Percentiles rank a stretch among this genome's conserved stretches.
Evolutionary conservation across 176 grass and related monocot species (phyloP).

Genomic region (Oryza punctata): DNA sequence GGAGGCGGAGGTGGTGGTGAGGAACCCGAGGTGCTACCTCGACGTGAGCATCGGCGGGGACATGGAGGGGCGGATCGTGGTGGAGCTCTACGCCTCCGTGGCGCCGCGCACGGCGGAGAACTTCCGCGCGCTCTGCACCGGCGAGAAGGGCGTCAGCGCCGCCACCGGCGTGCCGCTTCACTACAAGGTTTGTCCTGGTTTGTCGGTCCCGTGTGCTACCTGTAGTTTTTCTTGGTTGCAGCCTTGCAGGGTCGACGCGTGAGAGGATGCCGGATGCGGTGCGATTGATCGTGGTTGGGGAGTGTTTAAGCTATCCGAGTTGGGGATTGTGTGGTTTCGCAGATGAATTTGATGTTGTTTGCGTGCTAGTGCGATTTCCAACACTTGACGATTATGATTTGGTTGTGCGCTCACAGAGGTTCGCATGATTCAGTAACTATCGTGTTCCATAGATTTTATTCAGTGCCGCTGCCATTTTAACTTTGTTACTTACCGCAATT

Average conservation of each 20-base stretch:
- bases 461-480: neutral
- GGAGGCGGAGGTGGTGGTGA: conserved; percentile 9
- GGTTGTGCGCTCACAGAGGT: neutral
- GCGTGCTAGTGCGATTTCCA: neutral
- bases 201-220: neutral
- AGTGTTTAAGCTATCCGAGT: neutral
- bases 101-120: conserved; percentile 83
- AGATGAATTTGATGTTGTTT: neutral
- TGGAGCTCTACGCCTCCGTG: conserved; percentile 74
- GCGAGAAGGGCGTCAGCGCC: conserved; percentile 71
- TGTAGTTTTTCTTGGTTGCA: neutral
- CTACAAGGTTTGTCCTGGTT: conserved; percentile 56
- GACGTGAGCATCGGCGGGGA: conserved; percentile 86
- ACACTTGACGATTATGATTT: neutral
- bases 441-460: neutral
- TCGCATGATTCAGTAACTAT: conserved; percentile 1
- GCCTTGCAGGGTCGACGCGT: neutral
- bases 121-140: conserved; percentile 94
- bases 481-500: neutral
- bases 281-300: neutral
- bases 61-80: conserved; percentile 86
- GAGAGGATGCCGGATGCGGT: neutral
- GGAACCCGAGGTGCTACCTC: conserved; percentile 77
- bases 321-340: conserved; percentile 11
- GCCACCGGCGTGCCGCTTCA: conserved; percentile 66